Evolutionary conservation across 2,329 filamentous ascomycete genomes (phyloP).

Genomic region (Seiridium unicorne): DNA sequence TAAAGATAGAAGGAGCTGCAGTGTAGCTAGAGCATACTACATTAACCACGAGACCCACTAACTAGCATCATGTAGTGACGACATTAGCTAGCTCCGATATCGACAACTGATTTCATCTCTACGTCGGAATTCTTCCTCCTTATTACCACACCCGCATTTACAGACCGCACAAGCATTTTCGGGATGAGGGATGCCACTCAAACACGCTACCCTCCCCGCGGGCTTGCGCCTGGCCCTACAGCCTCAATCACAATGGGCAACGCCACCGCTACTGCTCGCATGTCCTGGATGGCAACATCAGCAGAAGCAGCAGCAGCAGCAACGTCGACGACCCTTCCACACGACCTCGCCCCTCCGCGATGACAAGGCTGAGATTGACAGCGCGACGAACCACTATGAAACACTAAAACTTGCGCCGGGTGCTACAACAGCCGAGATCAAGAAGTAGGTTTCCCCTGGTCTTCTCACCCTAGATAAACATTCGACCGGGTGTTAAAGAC

Average conservation of each 20-base stretch:
- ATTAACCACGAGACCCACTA: no score
- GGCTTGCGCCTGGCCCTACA: conserved; percentile 17
- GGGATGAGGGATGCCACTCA: conserved; percentile 10
- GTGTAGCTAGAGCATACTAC: no score
- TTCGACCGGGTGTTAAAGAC: no score
- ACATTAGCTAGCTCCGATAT: no score
- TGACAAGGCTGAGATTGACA: conserved; percentile 26
- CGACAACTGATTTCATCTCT: no score
- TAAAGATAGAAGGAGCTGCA: no score
- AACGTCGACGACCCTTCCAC: conserved; percentile 37
- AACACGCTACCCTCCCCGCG: conserved; percentile 26
- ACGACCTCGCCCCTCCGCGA: conserved; percentile 32
- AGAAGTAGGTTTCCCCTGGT: conserved; percentile 59
- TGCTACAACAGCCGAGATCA: conserved; percentile 76
- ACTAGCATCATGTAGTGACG: no score
- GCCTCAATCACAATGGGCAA: not conserved
- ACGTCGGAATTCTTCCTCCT: not conserved
- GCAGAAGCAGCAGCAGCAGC: conserved; percentile 6
- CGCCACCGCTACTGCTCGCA: no score
- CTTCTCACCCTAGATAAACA: not conserved
- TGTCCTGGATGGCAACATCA: not conserved
- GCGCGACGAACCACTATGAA: conserved; percentile 71
- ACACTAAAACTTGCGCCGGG: conserved; percentile 68
- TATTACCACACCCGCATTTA: not conserved
- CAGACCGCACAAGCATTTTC: not conserved